A percentile compares a stretch with the other conserved stretches of the same genome.
Conservation (phyloP, 2,329 filamentous ascomycete species). For the Sclerotinia trifoliorum region DNA sequence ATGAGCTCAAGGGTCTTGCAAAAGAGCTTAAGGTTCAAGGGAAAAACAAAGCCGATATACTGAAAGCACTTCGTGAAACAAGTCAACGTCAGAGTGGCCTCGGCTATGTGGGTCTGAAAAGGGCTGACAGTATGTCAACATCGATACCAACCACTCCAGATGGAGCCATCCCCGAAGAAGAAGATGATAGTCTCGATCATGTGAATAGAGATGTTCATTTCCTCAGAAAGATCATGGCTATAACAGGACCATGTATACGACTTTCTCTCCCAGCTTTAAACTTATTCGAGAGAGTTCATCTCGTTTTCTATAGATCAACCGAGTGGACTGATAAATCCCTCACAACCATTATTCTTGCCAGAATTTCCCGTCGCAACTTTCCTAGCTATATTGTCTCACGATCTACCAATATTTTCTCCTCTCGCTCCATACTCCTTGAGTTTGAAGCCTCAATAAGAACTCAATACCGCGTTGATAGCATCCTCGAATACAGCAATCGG, state of each 20-base stretch:
- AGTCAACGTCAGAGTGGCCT: conserved; percentile 75
- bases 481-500: conserved; percentile 74
- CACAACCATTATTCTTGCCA: conserved; percentile 89
- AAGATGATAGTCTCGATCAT: conserved; percentile 51
- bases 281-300: conserved; percentile 88
- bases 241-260: conserved; percentile 80
- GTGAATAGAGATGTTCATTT: conserved; percentile 72
- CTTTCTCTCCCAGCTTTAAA: conserved; percentile 70
- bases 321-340: conserved; percentile 98
- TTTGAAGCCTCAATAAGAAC: conserved; percentile 84
- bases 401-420: conserved; percentile 83
- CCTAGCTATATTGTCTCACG: conserved; percentile 87
- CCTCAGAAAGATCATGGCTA: conserved; percentile 70
- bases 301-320: conserved; percentile 93
- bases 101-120: conserved; percentile 64
- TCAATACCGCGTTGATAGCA: conserved; percentile 76
- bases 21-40: conserved; percentile 86
- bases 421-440: conserved; percentile 72
- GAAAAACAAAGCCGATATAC: conserved; percentile 80
- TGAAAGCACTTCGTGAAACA: conserved; percentile 69
- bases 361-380: conserved; percentile 84
- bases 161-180: conserved; percentile 40
- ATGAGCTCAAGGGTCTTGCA: conserved; percentile 80
- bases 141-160: conserved; percentile 20
- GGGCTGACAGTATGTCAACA: conserved; percentile 42